Percentiles rank a stretch among this genome's conserved stretches.
These are phyloP conservation scores for Trematosphaeria pertusa DNA, from an alignment of 2,329 filamentous ascomycete genomes.

Conservation along the genomic window DNA sequence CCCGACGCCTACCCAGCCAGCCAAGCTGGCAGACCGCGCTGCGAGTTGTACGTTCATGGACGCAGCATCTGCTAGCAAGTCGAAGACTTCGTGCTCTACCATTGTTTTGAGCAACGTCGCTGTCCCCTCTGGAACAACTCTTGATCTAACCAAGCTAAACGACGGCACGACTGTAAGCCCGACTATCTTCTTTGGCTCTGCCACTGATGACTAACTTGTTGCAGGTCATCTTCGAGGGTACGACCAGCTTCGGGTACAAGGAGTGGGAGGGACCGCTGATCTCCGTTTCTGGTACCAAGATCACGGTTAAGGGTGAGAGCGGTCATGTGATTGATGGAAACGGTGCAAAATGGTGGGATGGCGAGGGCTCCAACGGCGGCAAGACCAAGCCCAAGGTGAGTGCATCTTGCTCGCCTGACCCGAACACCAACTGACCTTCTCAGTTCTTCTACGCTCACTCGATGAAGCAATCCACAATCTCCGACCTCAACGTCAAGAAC, in stretches of 20 bases:
- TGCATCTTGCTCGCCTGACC: background rate
- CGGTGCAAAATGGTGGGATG: constrained; percentile 60
- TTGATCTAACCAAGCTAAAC: constrained; percentile 63
- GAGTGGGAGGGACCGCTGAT: constrained; percentile 72
- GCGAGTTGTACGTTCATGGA: constrained; percentile 64
- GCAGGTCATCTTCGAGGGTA: constrained; percentile 67
- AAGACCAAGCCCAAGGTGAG: constrained; percentile 49
- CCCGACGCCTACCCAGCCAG: constrained; percentile 9
- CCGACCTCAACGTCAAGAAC: constrained; percentile 60
- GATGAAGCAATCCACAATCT: constrained; percentile 59
- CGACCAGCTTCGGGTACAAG: constrained; percentile 71
- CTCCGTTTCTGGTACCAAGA: constrained; percentile 63
- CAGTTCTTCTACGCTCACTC: constrained; percentile 67
- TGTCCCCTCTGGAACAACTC: constrained; percentile 65
- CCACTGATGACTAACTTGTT: constrained; percentile 2
- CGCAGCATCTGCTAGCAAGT: constrained; percentile 55
- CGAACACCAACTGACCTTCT: constrained; percentile 45
- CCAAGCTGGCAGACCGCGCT: constrained; percentile 35
- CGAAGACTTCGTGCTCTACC: constrained; percentile 60
- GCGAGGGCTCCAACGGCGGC: constrained; percentile 56
- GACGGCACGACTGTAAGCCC: constrained; percentile 55
- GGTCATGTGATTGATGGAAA: constrained; percentile 65
- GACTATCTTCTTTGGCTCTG: background rate
- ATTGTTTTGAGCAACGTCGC: constrained; percentile 62
- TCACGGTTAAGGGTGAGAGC: constrained; percentile 65